These are phyloP conservation scores for Aspergillus diversus DNA, from an alignment of 495 filamentous ascomycete genomes.

Conservation along the genomic window DNA sequence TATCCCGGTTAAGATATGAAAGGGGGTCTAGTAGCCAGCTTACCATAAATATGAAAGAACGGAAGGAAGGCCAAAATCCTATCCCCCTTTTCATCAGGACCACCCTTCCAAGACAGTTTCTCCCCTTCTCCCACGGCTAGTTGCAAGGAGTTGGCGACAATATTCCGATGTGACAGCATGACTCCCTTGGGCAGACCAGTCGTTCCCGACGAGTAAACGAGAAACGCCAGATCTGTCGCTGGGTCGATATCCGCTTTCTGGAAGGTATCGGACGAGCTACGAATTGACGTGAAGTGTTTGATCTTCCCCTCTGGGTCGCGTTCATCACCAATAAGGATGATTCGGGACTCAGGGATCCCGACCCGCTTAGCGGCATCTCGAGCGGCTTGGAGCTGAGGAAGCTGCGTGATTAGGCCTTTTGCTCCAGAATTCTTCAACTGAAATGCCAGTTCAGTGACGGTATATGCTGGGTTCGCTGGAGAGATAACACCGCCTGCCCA, in stretches of 20 bases:
- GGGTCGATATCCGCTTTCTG: conserved; percentile 51
- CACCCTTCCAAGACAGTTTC: conserved; percentile 62
- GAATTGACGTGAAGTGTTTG: conserved; percentile 78
- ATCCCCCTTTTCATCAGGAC: conserved; percentile 66
- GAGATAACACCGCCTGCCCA: conserved; percentile 84
- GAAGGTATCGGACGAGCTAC: conserved; percentile 56
- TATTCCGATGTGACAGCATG: conserved; percentile 82
- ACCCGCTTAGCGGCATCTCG: conserved; percentile 66
- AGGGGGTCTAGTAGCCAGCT: conserved; percentile 4
- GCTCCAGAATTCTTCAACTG: conserved; percentile 83
- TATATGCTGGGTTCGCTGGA: conserved; percentile 89
- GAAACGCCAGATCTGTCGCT: conserved; percentile 57
- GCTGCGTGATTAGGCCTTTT: conserved; percentile 75
- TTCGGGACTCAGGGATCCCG: conserved; percentile 63
- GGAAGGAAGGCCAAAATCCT: conserved; percentile 81
- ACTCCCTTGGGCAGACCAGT: conserved; percentile 93
- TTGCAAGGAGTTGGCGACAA: conserved; percentile 71
- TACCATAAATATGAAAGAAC: conserved; percentile 94
- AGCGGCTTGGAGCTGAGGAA: conserved; percentile 62
- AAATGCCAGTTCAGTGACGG: conserved; percentile 80
- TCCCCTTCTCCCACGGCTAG: conserved; percentile 59
- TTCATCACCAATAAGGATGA: conserved; percentile 80
- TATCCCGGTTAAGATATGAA: too few relatives aligned
- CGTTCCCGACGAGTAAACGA: conserved; percentile 89
- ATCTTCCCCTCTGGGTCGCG: conserved; percentile 58